Percentiles rank a stretch among this genome's conserved stretches.
Evolutionary conservation across 495 filamentous ascomycete species (phyloP).

Genomic region (Diplogelasinospora grovesii): DNA sequence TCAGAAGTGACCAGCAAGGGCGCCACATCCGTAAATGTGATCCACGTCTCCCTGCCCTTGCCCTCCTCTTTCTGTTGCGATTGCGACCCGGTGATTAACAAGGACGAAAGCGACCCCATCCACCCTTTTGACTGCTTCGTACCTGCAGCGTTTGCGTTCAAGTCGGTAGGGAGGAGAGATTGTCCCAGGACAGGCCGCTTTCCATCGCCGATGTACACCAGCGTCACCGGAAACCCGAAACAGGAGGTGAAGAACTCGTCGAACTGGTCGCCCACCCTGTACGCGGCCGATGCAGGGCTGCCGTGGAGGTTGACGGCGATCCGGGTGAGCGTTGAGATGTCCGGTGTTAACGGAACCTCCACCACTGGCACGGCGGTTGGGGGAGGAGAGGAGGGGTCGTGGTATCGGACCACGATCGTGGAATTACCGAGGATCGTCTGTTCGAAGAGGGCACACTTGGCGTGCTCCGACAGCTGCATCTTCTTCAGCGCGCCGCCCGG

Average conservation of each 20-base stretch:
- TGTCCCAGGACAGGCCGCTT: slow-evolving; percentile 58
- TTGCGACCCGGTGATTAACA: slow-evolving; percentile 1
- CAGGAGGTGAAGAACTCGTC: slow-evolving; percentile 68
- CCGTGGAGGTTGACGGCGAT: slow-evolving; percentile 55
- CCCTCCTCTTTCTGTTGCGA: neutral
- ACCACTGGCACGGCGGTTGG: slow-evolving; percentile 23
- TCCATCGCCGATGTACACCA: slow-evolving; percentile 64
- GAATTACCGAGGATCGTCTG: slow-evolving; percentile 42
- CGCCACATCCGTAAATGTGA: slow-evolving; percentile 78
- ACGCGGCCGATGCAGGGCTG: slow-evolving; percentile 57
- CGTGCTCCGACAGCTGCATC: slow-evolving; percentile 60
- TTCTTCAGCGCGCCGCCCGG: slow-evolving; percentile 41
- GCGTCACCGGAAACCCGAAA: slow-evolving; percentile 59
- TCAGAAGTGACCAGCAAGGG: slow-evolving; percentile 68
- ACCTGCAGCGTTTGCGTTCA: slow-evolving; percentile 11
- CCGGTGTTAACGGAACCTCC: slow-evolving; percentile 55
- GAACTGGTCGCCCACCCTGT: slow-evolving; percentile 58
- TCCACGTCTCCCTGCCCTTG: no score
- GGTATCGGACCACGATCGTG: slow-evolving; percentile 53
- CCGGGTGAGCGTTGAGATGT: slow-evolving; percentile 39
- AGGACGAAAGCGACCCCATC: slow-evolving; percentile 38
- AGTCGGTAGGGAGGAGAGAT: slow-evolving; percentile 29
- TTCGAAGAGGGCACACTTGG: slow-evolving; percentile 62
- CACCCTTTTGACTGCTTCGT: slow-evolving; percentile 21
- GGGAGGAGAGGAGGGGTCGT: slow-evolving; percentile 15